These are phyloP conservation scores for Dryas alaskensis DNA, from an alignment of 306 rosid genomes.

Conservation along the genomic window DNA sequence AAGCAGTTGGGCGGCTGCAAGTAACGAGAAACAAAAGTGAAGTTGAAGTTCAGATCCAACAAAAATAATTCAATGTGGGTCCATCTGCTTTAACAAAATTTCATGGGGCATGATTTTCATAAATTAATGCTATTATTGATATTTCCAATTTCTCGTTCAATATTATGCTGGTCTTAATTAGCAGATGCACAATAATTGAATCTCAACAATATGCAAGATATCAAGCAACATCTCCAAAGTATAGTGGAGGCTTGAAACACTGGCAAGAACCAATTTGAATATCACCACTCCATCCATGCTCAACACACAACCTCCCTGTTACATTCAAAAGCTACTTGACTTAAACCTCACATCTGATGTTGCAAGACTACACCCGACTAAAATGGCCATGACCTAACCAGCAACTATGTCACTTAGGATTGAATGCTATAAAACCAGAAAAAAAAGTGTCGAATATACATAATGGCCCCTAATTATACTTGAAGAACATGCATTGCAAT, in stretches of 20 bases:
- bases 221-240: background rate
- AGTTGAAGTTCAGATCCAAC: conserved; percentile 1
- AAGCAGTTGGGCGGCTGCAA: conserved; percentile 89
- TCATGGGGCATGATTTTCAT: background rate
- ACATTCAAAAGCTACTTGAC: background rate
- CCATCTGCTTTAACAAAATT: background rate
- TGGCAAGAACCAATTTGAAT: too few relatives aligned
- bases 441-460: background rate
- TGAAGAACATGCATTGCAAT: background rate
- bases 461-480: background rate
- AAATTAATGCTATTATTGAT: background rate
- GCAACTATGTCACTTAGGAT: background rate
- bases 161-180: background rate
- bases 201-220: background rate
- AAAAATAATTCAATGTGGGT: background rate
- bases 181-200: background rate
- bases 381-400: background rate
- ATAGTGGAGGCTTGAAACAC: background rate
- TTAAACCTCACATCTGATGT: background rate
- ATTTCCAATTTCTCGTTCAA: background rate
- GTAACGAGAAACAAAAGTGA: conserved; percentile 16
- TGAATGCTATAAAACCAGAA: background rate
- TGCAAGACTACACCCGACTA: conserved; percentile 2
- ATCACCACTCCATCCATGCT: background rate
- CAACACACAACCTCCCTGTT: too few relatives aligned